Percentiles rank a stretch among this genome's conserved stretches.
Evolutionary conservation across 1,139 yeast species (phyloP).

Genomic region (Kazachstania sp.): DNA sequence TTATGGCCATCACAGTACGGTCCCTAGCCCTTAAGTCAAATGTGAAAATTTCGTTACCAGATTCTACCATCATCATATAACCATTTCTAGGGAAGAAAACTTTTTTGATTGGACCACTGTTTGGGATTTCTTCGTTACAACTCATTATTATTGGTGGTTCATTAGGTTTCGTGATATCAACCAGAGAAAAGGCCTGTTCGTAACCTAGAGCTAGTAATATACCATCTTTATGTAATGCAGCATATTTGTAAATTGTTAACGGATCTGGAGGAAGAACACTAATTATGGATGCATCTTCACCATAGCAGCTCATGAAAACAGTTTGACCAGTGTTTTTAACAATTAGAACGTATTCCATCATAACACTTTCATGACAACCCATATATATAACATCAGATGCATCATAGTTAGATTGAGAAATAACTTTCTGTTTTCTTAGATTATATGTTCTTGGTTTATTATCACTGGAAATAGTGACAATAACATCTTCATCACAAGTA

Average conservation of each 20-base stretch:
- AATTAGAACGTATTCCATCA: not conserved
- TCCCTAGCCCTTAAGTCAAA: conserved; percentile 48
- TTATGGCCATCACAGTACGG: conserved; percentile 14
- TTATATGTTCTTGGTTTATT: not conserved
- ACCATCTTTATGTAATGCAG: conserved; percentile 27
- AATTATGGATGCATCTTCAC: not conserved
- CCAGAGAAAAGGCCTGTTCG: conserved; percentile 10
- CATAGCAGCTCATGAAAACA: not conserved
- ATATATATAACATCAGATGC: not conserved
- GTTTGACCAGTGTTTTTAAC: not conserved
- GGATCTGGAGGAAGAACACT: not conserved
- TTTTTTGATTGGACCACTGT: conserved; percentile 30
- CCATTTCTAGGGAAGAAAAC: conserved; percentile 60
- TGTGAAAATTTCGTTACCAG: conserved; percentile 33
- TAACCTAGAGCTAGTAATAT: conserved; percentile 18
- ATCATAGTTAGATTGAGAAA: not conserved
- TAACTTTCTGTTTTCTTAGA: not conserved
- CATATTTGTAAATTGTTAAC: not conserved
- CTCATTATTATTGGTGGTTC: conserved; percentile 12
- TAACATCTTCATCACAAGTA: not conserved
- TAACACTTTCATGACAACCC: not conserved
- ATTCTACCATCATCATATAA: conserved; percentile 47
- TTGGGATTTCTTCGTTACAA: conserved; percentile 16
- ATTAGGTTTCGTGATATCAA: conserved; percentile 13
- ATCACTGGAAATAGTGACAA: not conserved